Evolutionary conservation across 495 filamentous ascomycete genomes (phyloP).

Genomic region (Mycothermus thermophilus): DNA sequence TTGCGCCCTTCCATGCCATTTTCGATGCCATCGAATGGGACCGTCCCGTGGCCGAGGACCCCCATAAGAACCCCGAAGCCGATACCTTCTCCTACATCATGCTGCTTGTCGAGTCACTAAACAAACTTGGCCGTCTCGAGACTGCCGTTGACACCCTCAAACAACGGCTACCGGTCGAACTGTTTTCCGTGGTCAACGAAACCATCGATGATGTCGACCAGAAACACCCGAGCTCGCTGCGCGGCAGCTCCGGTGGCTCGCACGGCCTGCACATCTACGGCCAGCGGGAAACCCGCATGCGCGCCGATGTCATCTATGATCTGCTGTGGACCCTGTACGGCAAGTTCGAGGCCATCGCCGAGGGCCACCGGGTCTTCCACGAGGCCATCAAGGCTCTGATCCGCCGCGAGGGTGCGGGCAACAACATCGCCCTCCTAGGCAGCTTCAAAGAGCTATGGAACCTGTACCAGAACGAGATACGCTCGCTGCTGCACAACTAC

Average conservation of each 20-base stretch:
- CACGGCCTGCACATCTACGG: constrained; percentile 52
- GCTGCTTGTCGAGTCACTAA: constrained; percentile 74
- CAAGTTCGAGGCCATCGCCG: constrained; percentile 92
- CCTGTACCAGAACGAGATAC: constrained; percentile 59
- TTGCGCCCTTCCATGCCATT: constrained; percentile 57
- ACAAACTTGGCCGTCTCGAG: constrained; percentile 74
- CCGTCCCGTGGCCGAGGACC: constrained; percentile 63
- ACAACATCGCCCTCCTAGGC: constrained; percentile 46
- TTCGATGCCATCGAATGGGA: constrained; percentile 62
- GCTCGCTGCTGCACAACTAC: constrained; percentile 89
- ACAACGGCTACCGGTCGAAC: constrained; percentile 82
- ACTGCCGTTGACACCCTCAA: constrained; percentile 79
- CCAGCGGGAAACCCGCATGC: constrained; percentile 52
- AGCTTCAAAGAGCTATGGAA: constrained; percentile 94
- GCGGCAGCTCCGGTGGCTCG: constrained; percentile 36
- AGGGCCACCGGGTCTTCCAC: constrained; percentile 86
- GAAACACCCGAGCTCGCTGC: constrained; percentile 62
- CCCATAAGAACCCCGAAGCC: constrained; percentile 80
- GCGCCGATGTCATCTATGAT: constrained; percentile 73
- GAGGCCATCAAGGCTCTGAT: constrained; percentile 76
- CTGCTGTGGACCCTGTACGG: constrained; percentile 85
- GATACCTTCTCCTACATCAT: constrained; percentile 90
- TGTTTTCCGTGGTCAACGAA: constrained; percentile 87
- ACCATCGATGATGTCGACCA: constrained; percentile 88
- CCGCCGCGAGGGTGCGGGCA: constrained; percentile 55